Conservation (phyloP, 805 yeast species). For the Wickerhamiella azymoides region DNA sequence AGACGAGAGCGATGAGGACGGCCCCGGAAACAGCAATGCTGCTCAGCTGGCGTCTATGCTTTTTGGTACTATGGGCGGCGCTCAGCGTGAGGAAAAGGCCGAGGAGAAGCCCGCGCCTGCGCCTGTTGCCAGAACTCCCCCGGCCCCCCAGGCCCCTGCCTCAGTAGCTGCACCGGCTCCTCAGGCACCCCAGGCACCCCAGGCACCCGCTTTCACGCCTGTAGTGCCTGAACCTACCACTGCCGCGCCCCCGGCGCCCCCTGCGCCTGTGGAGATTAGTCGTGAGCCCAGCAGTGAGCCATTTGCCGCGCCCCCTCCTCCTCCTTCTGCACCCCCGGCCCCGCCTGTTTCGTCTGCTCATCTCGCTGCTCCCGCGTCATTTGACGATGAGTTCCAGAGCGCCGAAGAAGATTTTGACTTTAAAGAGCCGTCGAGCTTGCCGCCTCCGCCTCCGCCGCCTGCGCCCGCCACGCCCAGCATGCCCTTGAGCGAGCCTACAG, state of each 20-base stretch:
- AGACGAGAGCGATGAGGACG: constrained; percentile 24
- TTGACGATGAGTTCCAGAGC: constrained; percentile 3
- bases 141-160: background rate
- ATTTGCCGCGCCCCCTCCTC: constrained; percentile 20
- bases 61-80: constrained; percentile 30
- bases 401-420: background rate
- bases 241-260: background rate
- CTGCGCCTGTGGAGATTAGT: constrained; percentile 1
- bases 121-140: too few relatives aligned
- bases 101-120: too few relatives aligned
- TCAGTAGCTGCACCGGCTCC: constrained; percentile 2
- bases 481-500: constrained; percentile 11
- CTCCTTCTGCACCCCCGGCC: constrained; percentile 17
- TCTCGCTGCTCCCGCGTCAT: constrained; percentile 21
- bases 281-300: too few relatives aligned
- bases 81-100: background rate
- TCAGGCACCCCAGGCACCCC: constrained; percentile 6
- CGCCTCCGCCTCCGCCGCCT: constrained; percentile 29
- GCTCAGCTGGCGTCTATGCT: constrained; percentile 30
- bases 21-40: constrained; percentile 26
- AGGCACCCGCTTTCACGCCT: constrained; percentile 1
- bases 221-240: constrained; percentile 16
- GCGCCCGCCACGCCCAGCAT: constrained; percentile 23
- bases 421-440: constrained; percentile 17
- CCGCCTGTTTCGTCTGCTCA: constrained; percentile 19